Percentiles rank a stretch among this genome's conserved stretches.
Evolutionary conservation across 164 flowering plant species (phyloP).

Genomic region (Vitis cinerea): DNA sequence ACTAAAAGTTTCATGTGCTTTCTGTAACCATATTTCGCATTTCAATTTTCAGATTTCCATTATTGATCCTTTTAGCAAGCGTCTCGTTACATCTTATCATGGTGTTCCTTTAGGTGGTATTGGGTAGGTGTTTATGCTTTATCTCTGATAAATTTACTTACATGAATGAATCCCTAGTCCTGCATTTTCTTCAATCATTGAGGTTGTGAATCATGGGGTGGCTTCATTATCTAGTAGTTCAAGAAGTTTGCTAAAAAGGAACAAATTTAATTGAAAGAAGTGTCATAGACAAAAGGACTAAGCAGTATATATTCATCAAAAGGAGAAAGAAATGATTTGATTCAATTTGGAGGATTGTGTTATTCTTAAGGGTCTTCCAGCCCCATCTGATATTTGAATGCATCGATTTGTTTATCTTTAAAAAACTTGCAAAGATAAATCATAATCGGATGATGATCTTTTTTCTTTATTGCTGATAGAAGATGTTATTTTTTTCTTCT

Average conservation of each 20-base stretch:
- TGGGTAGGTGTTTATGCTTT: conserved; percentile 43
- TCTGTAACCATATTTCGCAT: background rate
- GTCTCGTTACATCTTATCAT: conserved; percentile 34
- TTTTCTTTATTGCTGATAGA: too few relatives aligned
- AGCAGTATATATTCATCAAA: too few relatives aligned
- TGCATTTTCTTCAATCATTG: background rate
- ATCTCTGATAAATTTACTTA: background rate
- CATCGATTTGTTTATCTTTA: too few relatives aligned
- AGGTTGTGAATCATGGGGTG: background rate
- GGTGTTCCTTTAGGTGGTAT: conserved; percentile 76
- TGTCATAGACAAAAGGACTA: too few relatives aligned
- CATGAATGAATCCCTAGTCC: background rate
- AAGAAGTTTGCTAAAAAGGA: background rate
- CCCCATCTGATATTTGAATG: too few relatives aligned
- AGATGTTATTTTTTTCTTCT: too few relatives aligned
- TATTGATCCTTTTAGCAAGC: conserved; percentile 47
- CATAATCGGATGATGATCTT: too few relatives aligned
- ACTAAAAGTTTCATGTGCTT: background rate
- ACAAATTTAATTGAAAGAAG: too few relatives aligned
- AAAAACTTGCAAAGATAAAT: too few relatives aligned
- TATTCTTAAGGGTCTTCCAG: too few relatives aligned
- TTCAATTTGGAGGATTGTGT: too few relatives aligned
- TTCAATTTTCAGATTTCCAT: conserved; percentile 35
- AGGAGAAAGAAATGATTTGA: too few relatives aligned
- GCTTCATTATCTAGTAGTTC: background rate